These are phyloP conservation scores for Penicillium corylophilum DNA, from an alignment of 2,329 filamentous ascomycete genomes.

Conservation along the genomic window DNA sequence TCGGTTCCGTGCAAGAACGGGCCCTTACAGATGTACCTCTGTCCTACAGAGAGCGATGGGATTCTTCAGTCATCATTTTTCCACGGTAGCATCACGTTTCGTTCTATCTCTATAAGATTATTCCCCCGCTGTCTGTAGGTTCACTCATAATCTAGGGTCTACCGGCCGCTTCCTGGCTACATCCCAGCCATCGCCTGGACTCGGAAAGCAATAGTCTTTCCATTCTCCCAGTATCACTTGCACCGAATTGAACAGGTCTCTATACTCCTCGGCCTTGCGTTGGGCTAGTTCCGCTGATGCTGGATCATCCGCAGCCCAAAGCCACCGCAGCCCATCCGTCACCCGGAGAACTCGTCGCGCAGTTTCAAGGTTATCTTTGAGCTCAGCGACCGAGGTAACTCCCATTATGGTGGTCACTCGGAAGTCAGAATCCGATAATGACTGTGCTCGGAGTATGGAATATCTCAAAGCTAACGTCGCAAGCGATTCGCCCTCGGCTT, in stretches of 20 bases:
- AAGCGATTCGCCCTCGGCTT: conserved; percentile 27
- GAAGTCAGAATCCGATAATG: conserved; percentile 30
- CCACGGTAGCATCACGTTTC: too few species aligned
- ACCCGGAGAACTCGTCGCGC: conserved; percentile 37
- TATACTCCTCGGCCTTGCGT: background rate
- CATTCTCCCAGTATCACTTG: conserved; percentile 61
- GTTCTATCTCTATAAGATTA: background rate
- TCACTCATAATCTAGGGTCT: conserved; percentile 2
- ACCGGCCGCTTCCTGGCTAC: conserved; percentile 11
- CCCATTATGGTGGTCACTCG: conserved; percentile 57
- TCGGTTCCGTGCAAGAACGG: background rate
- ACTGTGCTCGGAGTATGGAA: conserved; percentile 42
- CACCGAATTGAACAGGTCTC: conserved; percentile 52
- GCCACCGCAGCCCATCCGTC: conserved; percentile 5
- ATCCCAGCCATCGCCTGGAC: conserved; percentile 19
- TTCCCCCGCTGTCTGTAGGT: too few species aligned
- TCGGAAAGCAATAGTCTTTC: conserved; percentile 54
- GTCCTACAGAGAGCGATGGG: background rate
- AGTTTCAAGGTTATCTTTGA: conserved; percentile 48
- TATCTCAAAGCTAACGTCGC: conserved; percentile 36
- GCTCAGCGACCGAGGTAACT: conserved; percentile 61
- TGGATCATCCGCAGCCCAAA: conserved; percentile 6
- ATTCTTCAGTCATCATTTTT: too few species aligned
- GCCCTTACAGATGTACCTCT: background rate
- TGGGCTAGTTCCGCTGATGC: background rate